Evolutionary conservation across 768 basidiomycete genomes (phyloP).

Genomic region (Naematelia encephala): DNA sequence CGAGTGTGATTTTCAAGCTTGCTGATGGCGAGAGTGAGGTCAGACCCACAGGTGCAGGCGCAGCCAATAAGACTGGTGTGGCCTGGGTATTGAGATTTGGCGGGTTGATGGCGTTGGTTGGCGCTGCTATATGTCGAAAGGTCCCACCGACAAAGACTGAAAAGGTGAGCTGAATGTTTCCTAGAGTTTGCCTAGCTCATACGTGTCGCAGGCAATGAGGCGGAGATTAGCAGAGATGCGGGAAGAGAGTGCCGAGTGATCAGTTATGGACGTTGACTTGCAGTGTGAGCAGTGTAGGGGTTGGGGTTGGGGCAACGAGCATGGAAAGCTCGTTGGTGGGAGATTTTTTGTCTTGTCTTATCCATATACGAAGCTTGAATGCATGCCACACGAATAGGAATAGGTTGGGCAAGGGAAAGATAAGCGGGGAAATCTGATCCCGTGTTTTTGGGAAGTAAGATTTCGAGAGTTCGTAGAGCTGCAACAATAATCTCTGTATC

Average conservation of each 20-base stretch:
- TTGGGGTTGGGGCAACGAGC: neutral
- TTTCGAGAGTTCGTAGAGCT: too few species aligned
- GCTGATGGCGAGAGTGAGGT: conserved; percentile 58
- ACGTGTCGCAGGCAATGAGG: conserved; percentile 63
- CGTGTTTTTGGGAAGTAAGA: too few species aligned
- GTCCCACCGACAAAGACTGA: conserved; percentile 89
- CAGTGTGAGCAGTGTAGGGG: neutral
- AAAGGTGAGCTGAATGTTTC: conserved; percentile 54
- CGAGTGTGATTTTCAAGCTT: conserved; percentile 77
- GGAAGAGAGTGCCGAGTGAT: conserved; percentile 64
- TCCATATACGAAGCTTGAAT: neutral
- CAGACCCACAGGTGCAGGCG: conserved; percentile 54
- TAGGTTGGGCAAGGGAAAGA: too few species aligned
- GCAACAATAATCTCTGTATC: too few species aligned
- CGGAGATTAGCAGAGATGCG: conserved; percentile 72
- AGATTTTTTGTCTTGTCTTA: neutral
- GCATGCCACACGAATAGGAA: too few species aligned
- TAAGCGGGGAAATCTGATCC: too few species aligned
- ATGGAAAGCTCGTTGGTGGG: neutral
- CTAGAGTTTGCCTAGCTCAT: neutral
- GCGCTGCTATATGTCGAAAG: conserved; percentile 71
- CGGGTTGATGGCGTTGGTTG: conserved; percentile 76
- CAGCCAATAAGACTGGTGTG: conserved; percentile 77
- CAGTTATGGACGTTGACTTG: neutral
- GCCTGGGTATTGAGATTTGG: conserved; percentile 93